Evolutionary conservation across 805 yeast species (phyloP).

Genomic region (Kregervanrija delftensis): DNA sequence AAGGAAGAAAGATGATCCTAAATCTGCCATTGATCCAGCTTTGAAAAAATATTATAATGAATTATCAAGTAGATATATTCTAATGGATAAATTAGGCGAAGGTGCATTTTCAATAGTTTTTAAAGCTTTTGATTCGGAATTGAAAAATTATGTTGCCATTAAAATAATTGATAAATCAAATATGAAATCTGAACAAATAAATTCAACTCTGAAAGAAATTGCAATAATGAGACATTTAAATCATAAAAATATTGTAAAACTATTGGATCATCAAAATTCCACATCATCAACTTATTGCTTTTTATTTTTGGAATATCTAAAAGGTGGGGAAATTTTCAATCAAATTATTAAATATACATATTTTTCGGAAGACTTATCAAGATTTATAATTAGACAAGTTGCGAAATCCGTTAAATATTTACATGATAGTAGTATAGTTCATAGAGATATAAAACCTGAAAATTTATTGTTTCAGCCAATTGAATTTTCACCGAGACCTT

Average conservation of each 20-base stretch:
- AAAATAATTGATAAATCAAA: conserved; percentile 63
- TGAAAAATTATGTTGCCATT: conserved; percentile 53
- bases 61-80: conserved; percentile 20
- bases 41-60: conserved; percentile 21
- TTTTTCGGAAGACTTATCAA: conserved; percentile 61
- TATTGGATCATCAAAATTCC: conserved; percentile 48
- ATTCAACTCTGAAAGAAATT: conserved; percentile 63
- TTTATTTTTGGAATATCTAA: conserved; percentile 57
- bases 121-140: conserved; percentile 48
- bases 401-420: conserved; percentile 62
- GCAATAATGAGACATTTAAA: conserved; percentile 60
- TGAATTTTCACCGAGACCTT: conserved; percentile 35
- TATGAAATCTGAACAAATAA: conserved; percentile 43
- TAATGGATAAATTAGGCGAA: conserved; percentile 48
- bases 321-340: conserved; percentile 78
- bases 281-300: conserved; percentile 43
- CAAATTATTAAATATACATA: conserved; percentile 75
- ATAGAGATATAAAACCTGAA: conserved; percentile 79
- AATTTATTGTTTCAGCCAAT: conserved; percentile 60
- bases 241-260: conserved; percentile 55
- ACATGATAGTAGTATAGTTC: conserved; percentile 70
- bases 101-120: conserved; percentile 91
- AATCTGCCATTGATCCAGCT: conserved; percentile 5
- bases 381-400: conserved; percentile 68
- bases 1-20: conserved; percentile 11